phyloP scores from a whole-genome alignment of 2,329 filamentous ascomycete species.

The Epichloe elymi region DNA sequence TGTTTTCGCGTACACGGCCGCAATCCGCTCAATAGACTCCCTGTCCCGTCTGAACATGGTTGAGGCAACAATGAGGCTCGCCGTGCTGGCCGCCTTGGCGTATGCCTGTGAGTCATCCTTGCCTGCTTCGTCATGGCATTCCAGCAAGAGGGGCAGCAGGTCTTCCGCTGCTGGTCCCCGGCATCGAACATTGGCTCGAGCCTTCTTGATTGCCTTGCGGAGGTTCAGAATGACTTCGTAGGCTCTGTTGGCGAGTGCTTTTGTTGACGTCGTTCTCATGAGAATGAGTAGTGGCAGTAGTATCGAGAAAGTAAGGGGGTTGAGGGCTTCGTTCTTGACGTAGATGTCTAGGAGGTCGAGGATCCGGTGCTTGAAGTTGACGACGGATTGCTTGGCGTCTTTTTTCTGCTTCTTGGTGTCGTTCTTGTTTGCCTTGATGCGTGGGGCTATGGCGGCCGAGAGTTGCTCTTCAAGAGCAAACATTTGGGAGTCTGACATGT shows the following conservation, averaged over 20 bases:
- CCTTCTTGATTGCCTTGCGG: slow-evolving; percentile 53
- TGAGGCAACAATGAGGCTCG: slow-evolving; percentile 54
- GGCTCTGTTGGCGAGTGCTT: slow-evolving; percentile 62
- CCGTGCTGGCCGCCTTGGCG: slow-evolving; percentile 59
- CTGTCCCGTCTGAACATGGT: slow-evolving; percentile 43
- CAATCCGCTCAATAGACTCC: slow-evolving; percentile 38
- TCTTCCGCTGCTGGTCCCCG: slow-evolving; percentile 20
- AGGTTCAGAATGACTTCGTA: slow-evolving; percentile 60
- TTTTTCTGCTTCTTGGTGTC: slow-evolving; percentile 75
- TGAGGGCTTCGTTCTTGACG: slow-evolving; percentile 62
- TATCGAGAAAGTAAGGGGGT: slow-evolving; percentile 50
- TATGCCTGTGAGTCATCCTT: slow-evolving; percentile 56
- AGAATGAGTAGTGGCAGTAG: slow-evolving; percentile 66
- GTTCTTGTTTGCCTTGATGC: slow-evolving; percentile 40
- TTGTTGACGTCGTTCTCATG: slow-evolving; percentile 62
- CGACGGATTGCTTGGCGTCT: slow-evolving; percentile 74
- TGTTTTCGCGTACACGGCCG: slow-evolving; percentile 51
- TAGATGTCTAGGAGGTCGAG: slow-evolving; percentile 80
- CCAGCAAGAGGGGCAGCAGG: slow-evolving; percentile 45
- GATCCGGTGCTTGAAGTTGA: slow-evolving; percentile 91
- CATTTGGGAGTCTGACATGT: slow-evolving; percentile 97
- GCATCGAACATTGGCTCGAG: slow-evolving; percentile 21
- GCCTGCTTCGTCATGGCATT: slow-evolving; percentile 55
- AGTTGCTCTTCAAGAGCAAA: slow-evolving; percentile 75
- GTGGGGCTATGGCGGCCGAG: slow-evolving; percentile 71